Conservation (phyloP, 1,284 basidiomycete species). For the Meira nashicola region DNA sequence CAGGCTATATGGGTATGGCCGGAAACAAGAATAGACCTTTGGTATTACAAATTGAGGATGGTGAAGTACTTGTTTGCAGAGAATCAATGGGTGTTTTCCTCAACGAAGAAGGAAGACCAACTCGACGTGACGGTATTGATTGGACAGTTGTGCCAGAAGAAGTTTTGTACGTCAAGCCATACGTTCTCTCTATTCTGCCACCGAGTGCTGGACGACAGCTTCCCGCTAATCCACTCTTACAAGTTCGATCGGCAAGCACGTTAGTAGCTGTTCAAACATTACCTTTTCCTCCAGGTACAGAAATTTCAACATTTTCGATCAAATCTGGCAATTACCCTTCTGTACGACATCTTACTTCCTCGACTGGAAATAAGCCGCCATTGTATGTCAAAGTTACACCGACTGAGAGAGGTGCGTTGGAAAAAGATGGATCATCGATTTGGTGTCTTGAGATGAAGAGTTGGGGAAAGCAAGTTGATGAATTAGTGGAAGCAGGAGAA, state of each 20-base stretch:
- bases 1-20: constrained; percentile 76
- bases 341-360: constrained; percentile 29
- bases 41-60: constrained; percentile 62
- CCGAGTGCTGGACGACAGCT: background rate
- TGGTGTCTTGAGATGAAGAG: constrained; percentile 70
- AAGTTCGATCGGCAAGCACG: constrained; percentile 35
- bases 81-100: constrained; percentile 58
- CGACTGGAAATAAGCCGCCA: constrained; percentile 24
- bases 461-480: constrained; percentile 78
- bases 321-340: constrained; percentile 17
- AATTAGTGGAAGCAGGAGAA: constrained; percentile 67
- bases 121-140: constrained; percentile 62
- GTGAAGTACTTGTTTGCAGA: constrained; percentile 69
- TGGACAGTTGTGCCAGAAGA: constrained; percentile 81
- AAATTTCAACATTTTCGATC: background rate
- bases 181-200: constrained; percentile 62
- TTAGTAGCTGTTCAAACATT: constrained; percentile 38
- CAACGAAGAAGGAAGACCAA: constrained; percentile 65
- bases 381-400: constrained; percentile 29
- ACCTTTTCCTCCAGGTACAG: constrained; percentile 26
- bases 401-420: constrained; percentile 22
- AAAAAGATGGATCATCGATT: constrained; percentile 62
- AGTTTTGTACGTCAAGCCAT: constrained; percentile 73
- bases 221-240: constrained; percentile 25
- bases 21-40: constrained; percentile 66